These are phyloP conservation scores for Cladophialophora exuberans DNA, from an alignment of 2,329 filamentous ascomycete genomes.

Conservation along the genomic window DNA sequence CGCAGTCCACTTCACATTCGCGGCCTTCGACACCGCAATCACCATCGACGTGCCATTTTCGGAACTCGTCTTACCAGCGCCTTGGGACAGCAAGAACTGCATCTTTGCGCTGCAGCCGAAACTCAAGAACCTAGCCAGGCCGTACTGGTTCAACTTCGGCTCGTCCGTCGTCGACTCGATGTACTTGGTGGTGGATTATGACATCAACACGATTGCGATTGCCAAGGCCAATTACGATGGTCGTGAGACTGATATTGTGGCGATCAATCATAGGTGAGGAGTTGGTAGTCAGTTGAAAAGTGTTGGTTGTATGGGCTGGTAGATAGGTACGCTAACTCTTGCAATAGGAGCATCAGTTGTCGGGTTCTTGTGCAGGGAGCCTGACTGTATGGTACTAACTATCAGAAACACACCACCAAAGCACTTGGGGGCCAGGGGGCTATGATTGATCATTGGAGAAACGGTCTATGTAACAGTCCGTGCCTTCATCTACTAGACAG, in stretches of 20 bases:
- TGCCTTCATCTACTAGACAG: no score
- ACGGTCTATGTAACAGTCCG: no score
- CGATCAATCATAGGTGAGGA: not conserved
- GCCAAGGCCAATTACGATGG: not conserved
- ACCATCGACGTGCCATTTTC: not conserved
- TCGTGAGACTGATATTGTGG: not conserved
- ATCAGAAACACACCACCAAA: no score
- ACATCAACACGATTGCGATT: not conserved
- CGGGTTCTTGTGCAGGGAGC: no score
- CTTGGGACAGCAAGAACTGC: not conserved
- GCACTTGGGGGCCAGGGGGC: no score
- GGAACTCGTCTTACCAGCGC: not conserved
- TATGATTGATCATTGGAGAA: no score
- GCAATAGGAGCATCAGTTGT: no score
- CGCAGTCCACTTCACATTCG: not conserved
- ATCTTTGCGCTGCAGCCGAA: not conserved
- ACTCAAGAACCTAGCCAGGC: not conserved
- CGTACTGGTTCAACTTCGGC: not conserved
- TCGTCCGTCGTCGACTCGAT: not conserved
- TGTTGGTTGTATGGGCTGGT: not conserved
- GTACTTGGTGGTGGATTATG: not conserved
- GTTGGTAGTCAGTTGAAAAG: no score
- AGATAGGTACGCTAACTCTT: no score
- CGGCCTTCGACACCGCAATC: not conserved
- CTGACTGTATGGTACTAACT: no score